phyloP scores from a whole-genome alignment of 1,284 basidiomycete species.

The Cryptococcus sp. region DNA sequence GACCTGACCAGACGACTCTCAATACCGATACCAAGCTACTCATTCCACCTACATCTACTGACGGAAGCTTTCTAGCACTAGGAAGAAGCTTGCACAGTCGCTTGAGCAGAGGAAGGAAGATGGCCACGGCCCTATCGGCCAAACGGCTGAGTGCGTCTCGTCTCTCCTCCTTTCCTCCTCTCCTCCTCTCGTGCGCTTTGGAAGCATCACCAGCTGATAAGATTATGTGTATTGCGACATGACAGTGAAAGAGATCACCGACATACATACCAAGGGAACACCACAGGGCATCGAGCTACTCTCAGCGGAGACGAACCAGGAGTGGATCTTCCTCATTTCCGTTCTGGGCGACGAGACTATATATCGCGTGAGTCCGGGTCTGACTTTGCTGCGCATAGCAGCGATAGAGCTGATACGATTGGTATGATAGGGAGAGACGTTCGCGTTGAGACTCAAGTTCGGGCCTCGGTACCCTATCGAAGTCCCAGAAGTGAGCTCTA shows the following conservation, averaged over 20 bases:
- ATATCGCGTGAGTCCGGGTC: conserved; percentile 36
- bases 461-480: conserved; percentile 51
- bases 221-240: neutral
- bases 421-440: conserved; percentile 43
- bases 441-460: conserved; percentile 48
- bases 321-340: conserved; percentile 45
- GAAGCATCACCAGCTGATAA: neutral
- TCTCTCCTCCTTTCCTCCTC: neutral
- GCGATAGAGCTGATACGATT: conserved; percentile 1
- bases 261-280: conserved; percentile 47
- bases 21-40: too few species aligned
- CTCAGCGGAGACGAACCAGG: conserved; percentile 35
- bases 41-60: too few species aligned
- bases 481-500: conserved; percentile 40
- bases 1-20: too few species aligned
- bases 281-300: conserved; percentile 46
- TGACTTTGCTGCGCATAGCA: neutral
- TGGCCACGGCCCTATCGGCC: conserved; percentile 25
- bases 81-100: neutral
- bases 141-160: conserved; percentile 35
- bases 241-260: conserved; percentile 50
- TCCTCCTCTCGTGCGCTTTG: neutral
- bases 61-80: too few species aligned
- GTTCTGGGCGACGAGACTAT: conserved; percentile 52
- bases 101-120: conserved; percentile 1